Evolutionary conservation across 257 asterid species (phyloP), one percentile per base, ranked within the genome.

Genomic region (Capsicum rhomboideum): DNA sequence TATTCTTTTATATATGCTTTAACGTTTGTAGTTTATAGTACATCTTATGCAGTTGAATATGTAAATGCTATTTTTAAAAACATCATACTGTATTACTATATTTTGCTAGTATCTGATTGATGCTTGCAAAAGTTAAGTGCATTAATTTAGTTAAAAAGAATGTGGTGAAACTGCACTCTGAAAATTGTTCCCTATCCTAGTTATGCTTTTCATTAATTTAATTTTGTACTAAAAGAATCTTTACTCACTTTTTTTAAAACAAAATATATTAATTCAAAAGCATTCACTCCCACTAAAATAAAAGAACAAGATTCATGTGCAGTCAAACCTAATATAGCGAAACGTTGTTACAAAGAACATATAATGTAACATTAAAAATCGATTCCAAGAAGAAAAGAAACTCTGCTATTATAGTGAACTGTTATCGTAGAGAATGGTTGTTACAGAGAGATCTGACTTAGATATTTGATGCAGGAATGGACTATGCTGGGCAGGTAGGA

Each of bases 401-500:
- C n/a, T 61, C 0, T 4, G 4, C 0, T 11, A 61, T 23, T 61
- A 12, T 61, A 61, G 0, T 61, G 4, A 63, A 26, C 26, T 12
- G 10, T 61, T 61, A 2, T 61, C 1, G 3, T 12, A 0, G 2
- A 23, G 4, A 61, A 61, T 1, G 10, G 11, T 0, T 28, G 20
- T 66, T 16, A 66, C 2, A 29, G 74, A 14, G 44, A 16, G 3
- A 66, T 0, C 13, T 28, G 44, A 46, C 6, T 74, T 1, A 34
- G 44, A 10, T 52, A 52, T 34, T 26, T 58, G 21, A 59, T 83
- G 87, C 84, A 92, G 98, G 75, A 44, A 87, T 85, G 26, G 92
- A 91, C 61, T 90, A 79, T 66, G 95, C 82, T 17, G 68, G 6
- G 34, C 94, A 92, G 87, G 98, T 91, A 26, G 98, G 93, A 79